Percentiles rank a stretch among this genome's conserved stretches.
phyloP scores from a whole-genome alignment of 2,329 filamentous ascomycete genomes.

The Aureobasidium sp. region DNA sequence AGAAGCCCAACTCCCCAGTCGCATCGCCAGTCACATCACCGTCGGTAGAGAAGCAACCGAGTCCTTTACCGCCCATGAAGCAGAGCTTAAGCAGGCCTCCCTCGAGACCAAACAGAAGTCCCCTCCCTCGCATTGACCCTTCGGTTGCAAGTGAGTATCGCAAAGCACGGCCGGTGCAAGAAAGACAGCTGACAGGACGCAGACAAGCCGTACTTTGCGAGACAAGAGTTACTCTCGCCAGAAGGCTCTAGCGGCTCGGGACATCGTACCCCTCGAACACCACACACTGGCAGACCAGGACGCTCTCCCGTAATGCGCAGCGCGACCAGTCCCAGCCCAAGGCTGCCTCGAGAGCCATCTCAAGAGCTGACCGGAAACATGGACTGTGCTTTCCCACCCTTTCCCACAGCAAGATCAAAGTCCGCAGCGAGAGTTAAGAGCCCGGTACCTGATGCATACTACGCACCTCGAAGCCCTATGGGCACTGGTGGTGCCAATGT shows the following conservation, averaged over 20 bases:
- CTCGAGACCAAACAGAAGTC: constrained; percentile 34
- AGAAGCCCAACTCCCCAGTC: background rate
- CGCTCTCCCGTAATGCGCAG: constrained; percentile 24
- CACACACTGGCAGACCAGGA: constrained; percentile 35
- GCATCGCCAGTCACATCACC: constrained; percentile 1
- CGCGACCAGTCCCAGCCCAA: constrained; percentile 26
- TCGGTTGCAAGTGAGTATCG: constrained; percentile 44
- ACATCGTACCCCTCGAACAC: constrained; percentile 45
- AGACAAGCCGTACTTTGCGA: constrained; percentile 14
- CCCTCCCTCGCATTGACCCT: constrained; percentile 46
- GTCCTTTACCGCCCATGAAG: constrained; percentile 15
- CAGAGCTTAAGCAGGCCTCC: background rate
- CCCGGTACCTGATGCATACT: constrained; percentile 19
- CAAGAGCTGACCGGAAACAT: constrained; percentile 39
- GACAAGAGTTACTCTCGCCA: constrained; percentile 18
- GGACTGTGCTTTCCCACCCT: constrained; percentile 50
- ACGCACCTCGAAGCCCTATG: constrained; percentile 41
- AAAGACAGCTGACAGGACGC: background rate
- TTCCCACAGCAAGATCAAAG: constrained; percentile 34
- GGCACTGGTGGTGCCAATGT: constrained; percentile 34
- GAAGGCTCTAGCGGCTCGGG: constrained; percentile 36
- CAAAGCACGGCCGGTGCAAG: background rate
- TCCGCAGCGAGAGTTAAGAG: constrained; percentile 23
- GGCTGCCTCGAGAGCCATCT: constrained; percentile 32
- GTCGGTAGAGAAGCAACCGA: constrained; percentile 35